Evolutionary conservation across 2,329 filamentous ascomycete genomes (phyloP).

Genomic region (Neoscytalidium dimidiatum): DNA sequence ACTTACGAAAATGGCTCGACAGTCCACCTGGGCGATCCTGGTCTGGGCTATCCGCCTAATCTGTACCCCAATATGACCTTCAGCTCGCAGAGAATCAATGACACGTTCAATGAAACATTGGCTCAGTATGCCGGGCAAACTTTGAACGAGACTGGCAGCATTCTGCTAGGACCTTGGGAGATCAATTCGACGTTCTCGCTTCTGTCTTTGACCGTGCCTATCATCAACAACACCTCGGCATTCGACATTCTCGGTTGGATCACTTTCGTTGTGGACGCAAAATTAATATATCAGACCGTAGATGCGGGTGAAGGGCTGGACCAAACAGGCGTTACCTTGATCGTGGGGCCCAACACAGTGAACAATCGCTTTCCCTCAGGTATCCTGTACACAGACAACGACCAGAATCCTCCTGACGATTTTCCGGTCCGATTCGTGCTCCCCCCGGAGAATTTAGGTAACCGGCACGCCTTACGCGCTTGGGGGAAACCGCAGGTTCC

Average conservation of each 20-base stretch:
- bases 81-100: constrained; percentile 35
- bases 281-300: constrained; percentile 63
- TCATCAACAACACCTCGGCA: constrained; percentile 66
- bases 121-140: constrained; percentile 46
- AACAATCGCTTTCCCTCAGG: constrained; percentile 58
- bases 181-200: constrained; percentile 75
- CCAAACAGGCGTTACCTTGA: constrained; percentile 66
- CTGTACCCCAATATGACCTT: constrained; percentile 83
- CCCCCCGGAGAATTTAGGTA: constrained; percentile 33
- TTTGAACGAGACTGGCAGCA: constrained; percentile 52
- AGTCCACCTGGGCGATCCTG: constrained; percentile 60
- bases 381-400: constrained; percentile 31
- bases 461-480: constrained; percentile 33
- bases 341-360: constrained; percentile 66
- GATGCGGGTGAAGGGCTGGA: constrained; percentile 69
- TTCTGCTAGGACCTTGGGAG: constrained; percentile 76
- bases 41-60: constrained; percentile 66
- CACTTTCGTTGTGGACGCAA: constrained; percentile 73
- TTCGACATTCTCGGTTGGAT: constrained; percentile 77
- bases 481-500: constrained; percentile 28
- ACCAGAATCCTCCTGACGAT: constrained; percentile 27
- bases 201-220: constrained; percentile 77
- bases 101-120: constrained; percentile 34
- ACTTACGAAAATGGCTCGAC: constrained; percentile 11
- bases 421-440: constrained; percentile 35